These are phyloP conservation scores for Quercus alba DNA, from an alignment of 306 rosid species.

Conservation along the genomic window DNA sequence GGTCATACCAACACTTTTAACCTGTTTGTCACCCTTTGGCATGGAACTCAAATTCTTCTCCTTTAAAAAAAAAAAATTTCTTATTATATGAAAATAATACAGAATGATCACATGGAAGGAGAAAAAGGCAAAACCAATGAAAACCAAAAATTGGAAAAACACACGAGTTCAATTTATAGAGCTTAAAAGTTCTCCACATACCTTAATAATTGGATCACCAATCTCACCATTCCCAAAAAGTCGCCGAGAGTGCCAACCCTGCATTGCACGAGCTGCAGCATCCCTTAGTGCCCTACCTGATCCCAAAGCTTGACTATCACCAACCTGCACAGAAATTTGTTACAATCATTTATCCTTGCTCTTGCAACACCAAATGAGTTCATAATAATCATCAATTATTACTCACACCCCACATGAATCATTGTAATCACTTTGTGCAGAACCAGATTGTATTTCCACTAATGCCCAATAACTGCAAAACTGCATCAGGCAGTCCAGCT, in stretches of 20 bases:
- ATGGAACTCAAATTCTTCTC: conserved; percentile 64
- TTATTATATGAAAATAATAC: conserved; percentile 14
- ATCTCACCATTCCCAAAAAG: conserved; percentile 93
- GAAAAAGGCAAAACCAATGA: background rate
- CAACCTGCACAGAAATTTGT: background rate
- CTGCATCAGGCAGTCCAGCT: background rate
- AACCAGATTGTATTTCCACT: background rate
- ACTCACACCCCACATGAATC: background rate
- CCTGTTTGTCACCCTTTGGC: conserved; percentile 96
- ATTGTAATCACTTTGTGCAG: background rate
- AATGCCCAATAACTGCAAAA: background rate
- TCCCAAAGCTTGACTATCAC: conserved; percentile 58
- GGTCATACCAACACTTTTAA: conserved; percentile 75
- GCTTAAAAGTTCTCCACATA: conserved; percentile 18
- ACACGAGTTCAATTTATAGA: background rate
- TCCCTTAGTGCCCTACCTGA: conserved; percentile 94
- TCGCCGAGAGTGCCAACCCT: conserved; percentile 98
- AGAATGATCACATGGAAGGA: background rate
- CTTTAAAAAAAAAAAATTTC: conserved; percentile 29
- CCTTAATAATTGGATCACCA: conserved; percentile 92
- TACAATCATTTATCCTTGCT: background rate
- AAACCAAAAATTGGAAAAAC: background rate
- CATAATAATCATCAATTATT: background rate
- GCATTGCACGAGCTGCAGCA: conserved; percentile 99
- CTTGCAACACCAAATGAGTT: background rate